Percentiles rank a stretch among this genome's conserved stretches.
Evolutionary conservation across 169 alveolate species (phyloP).

Genomic region (Cryptosporidium sp.): DNA sequence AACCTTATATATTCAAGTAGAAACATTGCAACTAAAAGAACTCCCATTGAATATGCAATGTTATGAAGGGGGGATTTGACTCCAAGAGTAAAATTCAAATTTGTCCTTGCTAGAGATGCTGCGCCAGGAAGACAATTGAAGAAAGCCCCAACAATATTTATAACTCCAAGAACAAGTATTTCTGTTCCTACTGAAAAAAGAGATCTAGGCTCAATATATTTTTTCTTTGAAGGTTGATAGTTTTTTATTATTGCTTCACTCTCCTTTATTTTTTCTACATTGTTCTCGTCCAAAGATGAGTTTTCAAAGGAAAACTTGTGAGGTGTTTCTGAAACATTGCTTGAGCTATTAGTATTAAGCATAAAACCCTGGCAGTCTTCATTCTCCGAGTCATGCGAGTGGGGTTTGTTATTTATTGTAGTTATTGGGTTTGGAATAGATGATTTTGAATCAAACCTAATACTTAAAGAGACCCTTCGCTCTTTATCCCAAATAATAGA

Average conservation of each 20-base stretch:
- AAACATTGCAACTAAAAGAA: conserved; percentile 41
- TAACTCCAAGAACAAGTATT: conserved; percentile 42
- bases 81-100: conserved; percentile 36
- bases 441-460: background rate
- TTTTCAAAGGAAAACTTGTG: background rate
- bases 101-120: conserved; percentile 65
- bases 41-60: conserved; percentile 61
- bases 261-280: background rate
- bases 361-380: background rate
- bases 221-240: conserved; percentile 1
- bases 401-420: background rate
- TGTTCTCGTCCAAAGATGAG: background rate
- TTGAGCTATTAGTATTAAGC: background rate
- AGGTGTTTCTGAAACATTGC: background rate
- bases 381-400: background rate
- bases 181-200: conserved; percentile 59
- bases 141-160: conserved; percentile 64
- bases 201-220: conserved; percentile 24
- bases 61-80: conserved; percentile 62
- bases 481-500: background rate
- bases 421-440: background rate
- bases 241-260: background rate
- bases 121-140: conserved; percentile 73
- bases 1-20: conserved; percentile 51
- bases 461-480: conserved; percentile 1